Conservation (phyloP, 2,329 filamentous ascomycete species). For the Onygena corvina region DNA sequence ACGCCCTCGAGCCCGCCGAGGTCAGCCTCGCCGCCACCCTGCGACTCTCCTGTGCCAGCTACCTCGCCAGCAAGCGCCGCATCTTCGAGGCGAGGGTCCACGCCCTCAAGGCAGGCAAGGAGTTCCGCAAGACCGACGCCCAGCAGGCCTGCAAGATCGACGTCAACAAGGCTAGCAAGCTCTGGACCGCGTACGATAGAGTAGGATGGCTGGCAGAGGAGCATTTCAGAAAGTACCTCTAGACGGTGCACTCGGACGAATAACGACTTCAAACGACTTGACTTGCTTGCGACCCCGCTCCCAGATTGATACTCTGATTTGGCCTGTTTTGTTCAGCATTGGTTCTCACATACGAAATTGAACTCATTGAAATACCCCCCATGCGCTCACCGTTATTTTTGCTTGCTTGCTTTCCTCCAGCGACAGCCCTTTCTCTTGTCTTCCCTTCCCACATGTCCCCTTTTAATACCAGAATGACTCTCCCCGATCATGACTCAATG, state of each 20-base stretch:
- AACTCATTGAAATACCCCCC: neutral
- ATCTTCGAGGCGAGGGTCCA: conserved; percentile 71
- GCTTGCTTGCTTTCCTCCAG: neutral
- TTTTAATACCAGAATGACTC: conserved; percentile 6
- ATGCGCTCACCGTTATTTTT: neutral
- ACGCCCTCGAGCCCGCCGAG: conserved; percentile 68
- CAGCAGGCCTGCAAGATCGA: conserved; percentile 97
- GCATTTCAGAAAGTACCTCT: conserved; percentile 37
- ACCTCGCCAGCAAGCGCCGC: conserved; percentile 82
- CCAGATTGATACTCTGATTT: conserved; percentile 1
- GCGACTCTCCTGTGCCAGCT: conserved; percentile 73
- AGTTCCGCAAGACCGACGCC: conserved; percentile 88
- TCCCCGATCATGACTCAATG: conserved; percentile 1
- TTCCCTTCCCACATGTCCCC: neutral
- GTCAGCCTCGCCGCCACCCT: conserved; percentile 63
- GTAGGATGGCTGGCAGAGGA: conserved; percentile 65
- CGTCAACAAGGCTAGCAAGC: conserved; percentile 89
- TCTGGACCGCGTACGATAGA: conserved; percentile 80
- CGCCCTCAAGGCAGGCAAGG: conserved; percentile 55
- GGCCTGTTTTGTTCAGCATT: neutral
- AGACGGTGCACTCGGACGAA: neutral
- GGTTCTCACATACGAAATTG: conserved; percentile 1
- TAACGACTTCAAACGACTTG: neutral
- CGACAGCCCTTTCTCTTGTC: neutral
- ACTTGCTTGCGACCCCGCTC: neutral